Conservation (phyloP, 2,329 filamentous ascomycete genomes). For the Pseudocercospora musae region DNA sequence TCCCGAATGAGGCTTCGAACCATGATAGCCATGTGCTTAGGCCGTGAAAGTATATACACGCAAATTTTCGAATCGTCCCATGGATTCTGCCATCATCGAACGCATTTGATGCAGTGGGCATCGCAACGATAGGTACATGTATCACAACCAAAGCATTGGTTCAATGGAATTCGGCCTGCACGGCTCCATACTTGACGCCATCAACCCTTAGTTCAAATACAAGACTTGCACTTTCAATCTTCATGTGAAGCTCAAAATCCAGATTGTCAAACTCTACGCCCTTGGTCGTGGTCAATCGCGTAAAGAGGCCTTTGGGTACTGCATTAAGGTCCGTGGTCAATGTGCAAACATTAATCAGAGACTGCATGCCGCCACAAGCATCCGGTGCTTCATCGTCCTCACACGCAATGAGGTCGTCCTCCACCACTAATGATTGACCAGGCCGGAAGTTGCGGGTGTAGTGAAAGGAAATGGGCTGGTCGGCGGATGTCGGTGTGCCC, state of each 20-base stretch:
- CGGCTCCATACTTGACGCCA: constrained; percentile 70
- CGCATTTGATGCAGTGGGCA: not conserved
- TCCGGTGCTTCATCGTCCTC: constrained; percentile 65
- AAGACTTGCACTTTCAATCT: constrained; percentile 71
- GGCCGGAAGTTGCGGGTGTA: constrained; percentile 82
- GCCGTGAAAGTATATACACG: not conserved
- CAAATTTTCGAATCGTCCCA: not conserved
- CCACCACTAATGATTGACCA: constrained; percentile 71
- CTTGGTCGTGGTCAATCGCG: constrained; percentile 70
- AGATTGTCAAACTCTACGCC: constrained; percentile 79
- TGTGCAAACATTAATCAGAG: constrained; percentile 67
- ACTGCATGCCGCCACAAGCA: constrained; percentile 39
- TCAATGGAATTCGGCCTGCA: constrained; percentile 73
- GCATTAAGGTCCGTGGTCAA: constrained; percentile 75
- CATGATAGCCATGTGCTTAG: not conserved
- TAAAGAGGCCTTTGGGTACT: constrained; percentile 71
- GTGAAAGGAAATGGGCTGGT: constrained; percentile 73
- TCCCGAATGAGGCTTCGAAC: not conserved
- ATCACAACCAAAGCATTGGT: not conserved
- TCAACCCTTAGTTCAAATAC: constrained; percentile 78
- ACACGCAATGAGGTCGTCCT: constrained; percentile 75
- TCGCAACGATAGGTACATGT: not conserved
- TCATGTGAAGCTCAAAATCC: constrained; percentile 80
- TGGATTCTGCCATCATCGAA: not conserved
- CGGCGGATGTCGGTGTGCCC: constrained; percentile 72